phyloP scores from a whole-genome alignment of 179 eudicot genomes.

The Dionaea muscipula region DNA sequence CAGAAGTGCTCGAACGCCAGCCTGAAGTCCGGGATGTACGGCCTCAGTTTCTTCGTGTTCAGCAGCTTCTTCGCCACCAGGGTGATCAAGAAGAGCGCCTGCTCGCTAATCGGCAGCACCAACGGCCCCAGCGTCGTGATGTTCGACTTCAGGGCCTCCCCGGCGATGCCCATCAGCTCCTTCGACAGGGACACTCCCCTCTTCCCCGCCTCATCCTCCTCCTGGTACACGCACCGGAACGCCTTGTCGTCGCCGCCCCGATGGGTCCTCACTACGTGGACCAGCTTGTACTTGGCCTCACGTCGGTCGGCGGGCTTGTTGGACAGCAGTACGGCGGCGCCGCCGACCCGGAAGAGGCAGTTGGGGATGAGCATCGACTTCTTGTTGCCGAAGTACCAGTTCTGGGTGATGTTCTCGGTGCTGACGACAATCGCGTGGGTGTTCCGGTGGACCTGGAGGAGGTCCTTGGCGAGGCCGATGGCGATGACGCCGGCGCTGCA shows the following conservation, averaged over 20 bases:
- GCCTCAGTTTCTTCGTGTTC: constrained; percentile 32
- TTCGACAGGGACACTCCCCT: constrained; percentile 45
- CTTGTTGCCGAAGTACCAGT: constrained; percentile 63
- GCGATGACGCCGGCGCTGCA: constrained; percentile 73
- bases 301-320: constrained; percentile 28
- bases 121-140: constrained; percentile 51
- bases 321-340: constrained; percentile 52
- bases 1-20: constrained; percentile 60
- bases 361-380: constrained; percentile 75
- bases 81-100: constrained; percentile 31
- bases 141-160: constrained; percentile 43
- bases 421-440: constrained; percentile 59
- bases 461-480: constrained; percentile 49
- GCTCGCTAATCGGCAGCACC: constrained; percentile 48
- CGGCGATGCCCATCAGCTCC: constrained; percentile 54
- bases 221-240: constrained; percentile 46
- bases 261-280: constrained; percentile 48
- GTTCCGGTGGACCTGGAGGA: constrained; percentile 48
- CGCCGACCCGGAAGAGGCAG: constrained; percentile 66
- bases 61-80: constrained; percentile 33
- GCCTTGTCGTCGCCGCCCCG: constrained; percentile 44
- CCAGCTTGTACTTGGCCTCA: constrained; percentile 44
- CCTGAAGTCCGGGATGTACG: constrained; percentile 54
- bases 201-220: constrained; percentile 38
- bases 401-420: constrained; percentile 67